phyloP scores from a whole-genome alignment of 2,329 filamentous ascomycete species.

The Neopestalotiopsis rosae region DNA sequence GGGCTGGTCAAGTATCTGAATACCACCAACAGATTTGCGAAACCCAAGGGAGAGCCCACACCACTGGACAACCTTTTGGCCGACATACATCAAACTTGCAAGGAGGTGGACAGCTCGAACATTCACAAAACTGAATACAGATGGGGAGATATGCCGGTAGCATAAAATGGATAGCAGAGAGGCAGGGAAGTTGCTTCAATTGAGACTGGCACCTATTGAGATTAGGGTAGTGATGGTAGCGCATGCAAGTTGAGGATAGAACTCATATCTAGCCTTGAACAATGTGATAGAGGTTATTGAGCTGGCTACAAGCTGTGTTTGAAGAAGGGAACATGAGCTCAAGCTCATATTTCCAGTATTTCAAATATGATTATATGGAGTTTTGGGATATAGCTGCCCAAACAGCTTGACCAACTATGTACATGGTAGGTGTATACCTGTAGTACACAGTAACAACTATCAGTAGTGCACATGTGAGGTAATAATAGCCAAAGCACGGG shows the following conservation, averaged over 20 bases:
- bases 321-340: too few relatives aligned
- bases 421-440: neutral
- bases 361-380: neutral
- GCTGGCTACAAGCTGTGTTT: neutral
- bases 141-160: too few relatives aligned
- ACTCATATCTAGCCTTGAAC: too few relatives aligned
- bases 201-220: too few relatives aligned
- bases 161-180: too few relatives aligned
- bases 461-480: neutral
- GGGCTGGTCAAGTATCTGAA: neutral
- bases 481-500: neutral
- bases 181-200: too few relatives aligned
- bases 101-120: neutral
- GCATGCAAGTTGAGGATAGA: too few relatives aligned
- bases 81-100: slow-evolving; percentile 21
- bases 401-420: neutral
- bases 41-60: neutral
- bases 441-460: neutral
- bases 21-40: neutral
- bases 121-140: neutral
- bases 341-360: neutral
- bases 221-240: too few relatives aligned
- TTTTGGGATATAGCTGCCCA: neutral
- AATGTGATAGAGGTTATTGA: neutral
- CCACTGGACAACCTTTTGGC: slow-evolving; percentile 27